These are phyloP conservation scores for Hypericum androsaemum DNA, from an alignment of 345 rosid genomes.

Conservation along the genomic window DNA sequence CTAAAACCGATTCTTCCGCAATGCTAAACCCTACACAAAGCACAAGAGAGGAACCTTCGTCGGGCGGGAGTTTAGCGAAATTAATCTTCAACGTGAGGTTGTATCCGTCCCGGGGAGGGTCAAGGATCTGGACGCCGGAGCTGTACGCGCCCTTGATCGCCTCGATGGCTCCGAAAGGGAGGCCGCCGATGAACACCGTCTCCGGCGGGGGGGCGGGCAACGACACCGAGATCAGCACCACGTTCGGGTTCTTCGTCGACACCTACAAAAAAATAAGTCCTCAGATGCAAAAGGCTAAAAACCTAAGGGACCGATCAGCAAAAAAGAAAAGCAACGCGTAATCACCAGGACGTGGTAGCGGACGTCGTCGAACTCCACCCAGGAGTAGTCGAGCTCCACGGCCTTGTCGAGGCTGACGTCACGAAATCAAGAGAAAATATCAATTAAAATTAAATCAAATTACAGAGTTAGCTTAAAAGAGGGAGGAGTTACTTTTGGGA, in stretches of 20 bases:
- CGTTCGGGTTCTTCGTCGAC: constrained; percentile 73
- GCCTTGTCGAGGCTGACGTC: constrained; percentile 68
- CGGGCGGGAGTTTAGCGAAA: constrained; percentile 68
- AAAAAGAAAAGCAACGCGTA: not conserved
- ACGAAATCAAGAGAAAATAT: constrained; percentile 5
- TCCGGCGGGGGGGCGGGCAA: constrained; percentile 84
- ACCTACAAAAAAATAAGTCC: constrained; percentile 35
- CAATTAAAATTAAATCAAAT: not conserved
- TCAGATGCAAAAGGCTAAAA: not conserved
- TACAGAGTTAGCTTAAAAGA: not conserved
- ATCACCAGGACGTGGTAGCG: constrained; percentile 92
- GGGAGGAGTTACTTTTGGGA: constrained; percentile 46
- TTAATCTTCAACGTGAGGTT: constrained; percentile 87
- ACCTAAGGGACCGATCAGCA: no score
- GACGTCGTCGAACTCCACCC: constrained; percentile 91
- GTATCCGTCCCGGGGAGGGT: constrained; percentile 96
- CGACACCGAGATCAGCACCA: constrained; percentile 61
- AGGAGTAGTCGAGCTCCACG: constrained; percentile 78
- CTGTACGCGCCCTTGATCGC: constrained; percentile 82
- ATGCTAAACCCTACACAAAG: no score
- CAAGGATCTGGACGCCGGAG: constrained; percentile 75
- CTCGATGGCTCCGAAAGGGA: constrained; percentile 90
- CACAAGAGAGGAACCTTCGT: constrained; percentile 65
- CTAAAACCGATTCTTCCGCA: no score
- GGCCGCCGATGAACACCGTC: constrained; percentile 68